A percentile compares a stretch with the other conserved stretches of the same genome.
These are phyloP conservation scores for Colletotrichum tropicale DNA, from an alignment of 2,329 filamentous ascomycete genomes.

Conservation along the genomic window DNA sequence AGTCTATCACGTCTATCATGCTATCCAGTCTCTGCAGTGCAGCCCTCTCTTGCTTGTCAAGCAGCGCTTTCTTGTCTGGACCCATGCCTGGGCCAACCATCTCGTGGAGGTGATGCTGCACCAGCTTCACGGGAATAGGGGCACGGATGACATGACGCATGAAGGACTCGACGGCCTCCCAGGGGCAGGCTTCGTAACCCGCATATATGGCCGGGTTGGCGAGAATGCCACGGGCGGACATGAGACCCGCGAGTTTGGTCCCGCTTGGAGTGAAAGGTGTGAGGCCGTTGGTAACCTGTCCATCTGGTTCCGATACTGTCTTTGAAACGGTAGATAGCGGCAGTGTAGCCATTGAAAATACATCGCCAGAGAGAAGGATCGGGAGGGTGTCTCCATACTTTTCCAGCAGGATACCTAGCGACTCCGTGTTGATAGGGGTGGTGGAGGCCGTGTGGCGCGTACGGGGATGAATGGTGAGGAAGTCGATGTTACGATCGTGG, in stretches of 20 bases:
- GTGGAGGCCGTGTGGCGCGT: conserved; percentile 65
- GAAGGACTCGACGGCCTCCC: conserved; percentile 67
- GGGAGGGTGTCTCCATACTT: conserved; percentile 61
- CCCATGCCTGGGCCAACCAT: conserved; percentile 67
- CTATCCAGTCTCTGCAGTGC: conserved; percentile 52
- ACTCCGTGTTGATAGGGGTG: conserved; percentile 64
- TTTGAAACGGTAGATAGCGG: conserved; percentile 41
- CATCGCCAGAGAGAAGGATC: conserved; percentile 71
- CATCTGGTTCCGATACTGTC: background rate
- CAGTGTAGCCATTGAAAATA: conserved; percentile 61
- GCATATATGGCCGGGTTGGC: conserved; percentile 72
- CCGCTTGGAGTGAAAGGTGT: conserved; percentile 34
- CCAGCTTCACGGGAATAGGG: conserved; percentile 67
- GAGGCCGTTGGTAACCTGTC: background rate
- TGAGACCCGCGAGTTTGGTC: conserved; percentile 65
- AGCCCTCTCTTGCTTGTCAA: conserved; percentile 61
- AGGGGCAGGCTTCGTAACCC: conserved; percentile 60
- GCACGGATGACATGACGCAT: conserved; percentile 60
- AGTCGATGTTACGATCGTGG: conserved; percentile 62
- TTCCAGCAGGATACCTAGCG: conserved; percentile 59
- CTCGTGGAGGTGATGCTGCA: conserved; percentile 69
- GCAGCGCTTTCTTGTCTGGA: conserved; percentile 53
- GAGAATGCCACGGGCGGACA: conserved; percentile 72
- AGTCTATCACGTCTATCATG: conserved; percentile 66
- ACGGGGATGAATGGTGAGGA: conserved; percentile 74